Evolutionary conservation across 805 yeast genomes (phyloP), one percentile per base, ranked within the genome.

Genomic region (Myxozyma kluyveri): DNA sequence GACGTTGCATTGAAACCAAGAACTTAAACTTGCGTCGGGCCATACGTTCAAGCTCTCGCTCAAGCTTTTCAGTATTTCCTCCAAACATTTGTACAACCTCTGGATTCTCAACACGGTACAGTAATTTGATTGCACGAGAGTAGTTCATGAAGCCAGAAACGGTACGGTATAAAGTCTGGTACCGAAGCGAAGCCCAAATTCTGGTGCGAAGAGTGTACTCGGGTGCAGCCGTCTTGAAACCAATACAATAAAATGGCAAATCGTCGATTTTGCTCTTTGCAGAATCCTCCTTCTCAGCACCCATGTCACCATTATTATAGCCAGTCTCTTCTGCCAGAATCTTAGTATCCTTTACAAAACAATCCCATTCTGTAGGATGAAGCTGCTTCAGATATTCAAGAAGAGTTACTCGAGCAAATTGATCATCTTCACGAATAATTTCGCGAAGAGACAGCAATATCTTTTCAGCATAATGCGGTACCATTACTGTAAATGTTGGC

Each of bases 61-160:
- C 98, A 50, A 81, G 79, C 64, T 96, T 95, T 74, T 91, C 98
- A 54, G 97, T 95, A 69, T 91, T 95, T 64, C 98, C 98, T 63
- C 97, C 98, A 69, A 90, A 91, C 89, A 90, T 88, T 77, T 93
- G 97, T 56, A 90, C 95, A 69, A 88, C 83, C 70, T 87, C 96
- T 41, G 95, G 95, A 70, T 88, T 87, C 72, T 93, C 98, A 64
- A 93, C 95, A 74, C 95, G 85, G 75, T 88, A 89, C 54, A 91
- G 76, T 65, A 91, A 75, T 72, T 90, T 93, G 66, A 91, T 88
- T 27, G 99, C 98, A 71, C 96, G 84, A 27, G 96, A 86, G 70
- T 91, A 91, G 75, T 91, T 93, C 99, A 91, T 91, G 76, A 91
- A 93, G 66, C 99, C 99, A 50, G 96, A 87, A 47, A 91, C 91